Evolutionary conservation across 495 filamentous ascomycete genomes (phyloP), one percentile per base, ranked within the genome.

Genomic region (Podospora pseudocomata): DNA sequence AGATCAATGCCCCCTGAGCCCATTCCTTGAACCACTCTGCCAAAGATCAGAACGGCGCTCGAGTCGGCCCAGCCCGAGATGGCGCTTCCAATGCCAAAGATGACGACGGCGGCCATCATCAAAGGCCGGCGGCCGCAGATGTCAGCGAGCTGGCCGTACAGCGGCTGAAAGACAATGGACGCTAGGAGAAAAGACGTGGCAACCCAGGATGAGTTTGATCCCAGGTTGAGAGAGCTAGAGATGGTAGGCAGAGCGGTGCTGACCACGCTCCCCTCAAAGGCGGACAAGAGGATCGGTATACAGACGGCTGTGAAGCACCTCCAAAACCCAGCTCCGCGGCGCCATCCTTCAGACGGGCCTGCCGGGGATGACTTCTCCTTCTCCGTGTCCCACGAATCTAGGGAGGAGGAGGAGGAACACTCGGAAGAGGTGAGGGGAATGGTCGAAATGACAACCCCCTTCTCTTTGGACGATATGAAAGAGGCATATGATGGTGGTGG

Each of bases 11-110:
- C 93, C 60, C 93, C 93, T 27, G 90, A 91, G 5, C 92, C 93
- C 26, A 90, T 79, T 61, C 93, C 93, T 74, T 97, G 93, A 54
- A 96, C 80, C 0, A 89, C 87, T 73, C 93, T 81, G 11, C 91
- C 93, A 0, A 86, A 82, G 59, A 97, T 85, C 60, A 96, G 82
- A 84, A 93, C 90, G 0, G 69, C 74, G 5, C 78, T 75, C 53
- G 64, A 77, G 2, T 65, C 69, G 7, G 80, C 75, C 16, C 63
- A 70, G 2, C 80, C 81, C 16, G 79, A 76, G 20, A 86, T 74
- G 5, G 79, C 78, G 11, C 81, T 79, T 15, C 84, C 85, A 11
- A 80, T 32, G 62, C 75, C 69, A 67, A 80, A 80, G 67, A 87
- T 61, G 58, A 74, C 65, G 19, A 84, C 72, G 0, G 80, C 75